Evolutionary conservation across 768 basidiomycete genomes (phyloP).

Genomic region (Megacollybia marginata): DNA sequence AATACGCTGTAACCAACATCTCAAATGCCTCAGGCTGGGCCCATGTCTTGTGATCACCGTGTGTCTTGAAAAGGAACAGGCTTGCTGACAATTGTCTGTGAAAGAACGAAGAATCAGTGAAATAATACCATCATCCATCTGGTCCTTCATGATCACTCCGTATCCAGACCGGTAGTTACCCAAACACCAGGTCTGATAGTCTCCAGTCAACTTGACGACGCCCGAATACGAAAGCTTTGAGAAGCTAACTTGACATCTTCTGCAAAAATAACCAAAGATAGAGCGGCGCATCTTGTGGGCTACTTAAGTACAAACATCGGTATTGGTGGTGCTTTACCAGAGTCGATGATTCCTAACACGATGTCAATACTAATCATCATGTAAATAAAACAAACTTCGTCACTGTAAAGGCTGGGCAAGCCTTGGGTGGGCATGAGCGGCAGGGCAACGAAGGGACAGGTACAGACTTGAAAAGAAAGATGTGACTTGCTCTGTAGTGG

Average conservation of each 20-base stretch:
- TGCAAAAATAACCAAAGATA: constrained; percentile 74
- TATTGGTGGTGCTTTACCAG: too few relatives aligned
- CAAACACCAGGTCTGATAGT: constrained; percentile 59
- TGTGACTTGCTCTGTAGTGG: not conserved
- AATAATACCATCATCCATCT: constrained; percentile 35
- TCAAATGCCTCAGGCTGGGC: constrained; percentile 56
- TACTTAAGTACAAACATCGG: too few relatives aligned
- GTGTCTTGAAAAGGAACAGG: constrained; percentile 52
- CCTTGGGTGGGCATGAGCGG: too few relatives aligned
- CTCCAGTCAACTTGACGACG: constrained; percentile 54
- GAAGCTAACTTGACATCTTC: constrained; percentile 70
- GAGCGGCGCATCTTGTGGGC: constrained; percentile 57
- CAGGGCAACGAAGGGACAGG: not conserved
- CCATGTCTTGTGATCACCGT: constrained; percentile 58
- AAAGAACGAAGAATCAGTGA: not conserved
- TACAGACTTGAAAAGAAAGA: not conserved
- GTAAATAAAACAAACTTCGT: too few relatives aligned
- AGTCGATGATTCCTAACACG: too few relatives aligned
- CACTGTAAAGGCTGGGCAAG: too few relatives aligned
- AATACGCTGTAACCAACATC: constrained; percentile 27
- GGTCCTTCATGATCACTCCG: constrained; percentile 41
- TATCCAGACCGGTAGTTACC: constrained; percentile 44
- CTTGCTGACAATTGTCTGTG: constrained; percentile 24
- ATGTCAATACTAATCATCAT: too few relatives aligned
- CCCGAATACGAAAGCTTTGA: constrained; percentile 71